A percentile compares a stretch with the other conserved stretches of the same genome.
phyloP scores from a whole-genome alignment of 306 rosid genomes.

The Alnus rubra region DNA sequence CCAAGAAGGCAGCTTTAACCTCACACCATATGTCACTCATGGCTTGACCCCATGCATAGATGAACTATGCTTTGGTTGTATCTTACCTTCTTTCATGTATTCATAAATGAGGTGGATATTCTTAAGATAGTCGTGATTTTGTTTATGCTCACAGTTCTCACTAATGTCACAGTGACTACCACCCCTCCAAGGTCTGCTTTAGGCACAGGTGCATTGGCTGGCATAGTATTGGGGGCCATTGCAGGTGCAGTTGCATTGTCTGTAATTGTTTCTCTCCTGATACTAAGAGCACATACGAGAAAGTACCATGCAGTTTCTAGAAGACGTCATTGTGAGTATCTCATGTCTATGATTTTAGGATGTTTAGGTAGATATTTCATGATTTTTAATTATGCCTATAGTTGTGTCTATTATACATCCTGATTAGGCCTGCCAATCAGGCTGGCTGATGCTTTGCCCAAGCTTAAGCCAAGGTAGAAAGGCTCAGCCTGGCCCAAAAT shows the following conservation, averaged over 20 bases:
- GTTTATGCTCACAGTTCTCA: slow-evolving; percentile 2
- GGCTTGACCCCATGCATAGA: not conserved
- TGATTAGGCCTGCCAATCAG: not conserved
- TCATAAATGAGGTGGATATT: not conserved
- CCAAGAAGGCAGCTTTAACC: not conserved
- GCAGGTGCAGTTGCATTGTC: slow-evolving; percentile 1
- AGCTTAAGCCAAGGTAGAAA: not conserved
- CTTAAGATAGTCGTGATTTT: not conserved
- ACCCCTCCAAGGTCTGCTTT: not conserved
- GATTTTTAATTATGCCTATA: not conserved
- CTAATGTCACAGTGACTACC: not conserved
- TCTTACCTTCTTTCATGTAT: not conserved
- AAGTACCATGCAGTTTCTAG: not conserved
- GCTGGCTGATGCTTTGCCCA: not conserved
- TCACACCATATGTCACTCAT: not conserved
- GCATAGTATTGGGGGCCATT: slow-evolving; percentile 4
- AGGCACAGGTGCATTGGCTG: not conserved
- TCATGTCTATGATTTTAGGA: not conserved
- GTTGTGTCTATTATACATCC: not conserved
- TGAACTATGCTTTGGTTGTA: not conserved
- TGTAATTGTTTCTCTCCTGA: not conserved
- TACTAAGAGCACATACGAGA: not conserved
- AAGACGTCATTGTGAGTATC: not conserved
- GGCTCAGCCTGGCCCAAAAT: not conserved
- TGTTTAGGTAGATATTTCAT: not conserved